These are phyloP conservation scores for Argentina anserina DNA, from an alignment of 306 rosid species.

Conservation along the genomic window DNA sequence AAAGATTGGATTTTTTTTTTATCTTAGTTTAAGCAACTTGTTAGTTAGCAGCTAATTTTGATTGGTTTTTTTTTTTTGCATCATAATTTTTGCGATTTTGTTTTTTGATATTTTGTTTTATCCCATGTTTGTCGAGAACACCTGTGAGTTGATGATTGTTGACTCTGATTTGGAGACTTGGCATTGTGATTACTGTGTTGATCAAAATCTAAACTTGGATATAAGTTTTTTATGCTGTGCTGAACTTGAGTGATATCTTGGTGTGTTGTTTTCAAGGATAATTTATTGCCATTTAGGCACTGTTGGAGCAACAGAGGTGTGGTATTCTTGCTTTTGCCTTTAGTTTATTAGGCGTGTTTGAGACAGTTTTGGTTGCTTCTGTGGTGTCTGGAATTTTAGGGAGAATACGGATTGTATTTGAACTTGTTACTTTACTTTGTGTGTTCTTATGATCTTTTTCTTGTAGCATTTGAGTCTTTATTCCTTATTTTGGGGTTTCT, in stretches of 20 bases:
- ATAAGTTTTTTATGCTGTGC: background rate
- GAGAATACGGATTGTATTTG: background rate
- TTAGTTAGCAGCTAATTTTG: too few relatives aligned
- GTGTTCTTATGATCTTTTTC: background rate
- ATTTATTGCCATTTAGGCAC: background rate
- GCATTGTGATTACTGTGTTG: background rate
- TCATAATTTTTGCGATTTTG: too few relatives aligned
- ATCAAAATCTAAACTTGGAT: background rate
- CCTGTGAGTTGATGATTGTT: background rate
- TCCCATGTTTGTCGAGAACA: background rate
- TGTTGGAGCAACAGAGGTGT: conserved; percentile 7
- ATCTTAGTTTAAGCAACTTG: background rate
- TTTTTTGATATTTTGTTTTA: background rate
- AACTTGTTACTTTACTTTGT: conserved; percentile 3
- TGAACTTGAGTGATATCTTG: background rate
- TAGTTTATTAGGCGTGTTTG: background rate
- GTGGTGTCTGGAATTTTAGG: too few relatives aligned
- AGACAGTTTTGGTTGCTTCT: too few relatives aligned
- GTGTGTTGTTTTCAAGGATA: background rate
- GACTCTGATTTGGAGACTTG: background rate
- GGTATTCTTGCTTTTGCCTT: background rate
- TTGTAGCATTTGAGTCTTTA: background rate
- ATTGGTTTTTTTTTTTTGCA: background rate
- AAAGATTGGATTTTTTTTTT: background rate
- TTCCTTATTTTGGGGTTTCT: background rate